A percentile compares a stretch with the other conserved stretches of the same genome.
These are phyloP conservation scores for Ustilago loliicola DNA, from an alignment of 1,284 basidiomycete species.

Conservation along the genomic window DNA sequence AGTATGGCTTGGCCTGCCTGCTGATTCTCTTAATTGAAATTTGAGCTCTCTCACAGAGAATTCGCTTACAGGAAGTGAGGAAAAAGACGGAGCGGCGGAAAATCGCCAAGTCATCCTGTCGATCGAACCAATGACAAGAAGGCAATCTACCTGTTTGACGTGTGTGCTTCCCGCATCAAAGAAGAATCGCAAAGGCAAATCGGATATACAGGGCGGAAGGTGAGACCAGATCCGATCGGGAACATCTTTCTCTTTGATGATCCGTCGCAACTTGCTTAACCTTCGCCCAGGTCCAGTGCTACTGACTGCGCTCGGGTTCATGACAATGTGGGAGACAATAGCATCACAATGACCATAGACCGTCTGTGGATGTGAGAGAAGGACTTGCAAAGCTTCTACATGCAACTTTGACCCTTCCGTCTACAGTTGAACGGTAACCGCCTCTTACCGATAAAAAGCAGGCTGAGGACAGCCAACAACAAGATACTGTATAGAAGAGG, in stretches of 20 bases:
- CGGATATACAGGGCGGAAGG: too few relatives aligned
- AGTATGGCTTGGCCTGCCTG: slow-evolving; percentile 4
- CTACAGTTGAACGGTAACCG: slow-evolving; percentile 6
- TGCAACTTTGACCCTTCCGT: neutral
- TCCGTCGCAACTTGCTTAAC: too few relatives aligned
- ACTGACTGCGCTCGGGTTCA: too few relatives aligned
- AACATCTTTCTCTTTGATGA: too few relatives aligned
- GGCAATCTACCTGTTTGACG: neutral
- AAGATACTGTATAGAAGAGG: too few relatives aligned
- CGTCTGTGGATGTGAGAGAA: neutral
- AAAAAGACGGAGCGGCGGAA: neutral
- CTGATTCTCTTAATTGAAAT: neutral
- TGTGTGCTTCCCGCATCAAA: neutral
- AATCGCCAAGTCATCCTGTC: neutral
- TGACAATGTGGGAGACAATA: neutral
- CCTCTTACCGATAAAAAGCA: neutral
- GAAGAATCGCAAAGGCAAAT: neutral
- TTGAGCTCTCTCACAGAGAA: neutral
- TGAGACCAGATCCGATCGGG: too few relatives aligned
- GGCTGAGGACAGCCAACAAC: neutral
- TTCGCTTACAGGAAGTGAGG: neutral
- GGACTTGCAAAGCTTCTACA: neutral
- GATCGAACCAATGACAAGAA: slow-evolving; percentile 16
- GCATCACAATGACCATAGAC: too few relatives aligned
- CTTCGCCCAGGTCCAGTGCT: too few relatives aligned